Base-by-base conservation (phyloP, 75 land plant species). In the Cupressus sempervirens region DNA sequence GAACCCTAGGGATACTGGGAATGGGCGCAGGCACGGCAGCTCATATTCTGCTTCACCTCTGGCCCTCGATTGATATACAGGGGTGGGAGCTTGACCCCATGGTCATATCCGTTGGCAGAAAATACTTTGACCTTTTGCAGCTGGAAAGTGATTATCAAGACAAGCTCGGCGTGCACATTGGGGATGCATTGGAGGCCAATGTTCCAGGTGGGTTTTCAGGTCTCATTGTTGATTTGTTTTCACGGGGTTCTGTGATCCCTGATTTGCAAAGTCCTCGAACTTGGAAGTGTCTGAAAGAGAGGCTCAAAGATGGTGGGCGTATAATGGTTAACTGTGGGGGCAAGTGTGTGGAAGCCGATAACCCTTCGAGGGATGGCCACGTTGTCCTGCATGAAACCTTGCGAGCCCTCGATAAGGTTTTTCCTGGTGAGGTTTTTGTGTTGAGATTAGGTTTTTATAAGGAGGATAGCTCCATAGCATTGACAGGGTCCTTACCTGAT, bases 281-380 rank as follows among this genome's bases (percentile, higher is more conserved):
- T 1, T 96, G 98, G 98, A 83, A 83, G 89, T 84, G 30, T 81
- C 48, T 96, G 86, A 90, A 73, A 82, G 72, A 81, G 85, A 87
- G 87, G 56, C 85, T 96, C 85, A 89, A 87, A 86, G 86, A 83
- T 46, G 97, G 92, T 45, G 98, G 97, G 84, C 91, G 95, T 73
- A 87, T 96, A 3, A 96, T 96, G 98, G 95, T 96, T 74, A 96
- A 96, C 84, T 95, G 96, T 43, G 98, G 98, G 46, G 98, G 98
- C 26, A 91, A 89, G 15, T 93, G 98, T 83, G 98, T 96, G 82
- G 98, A 95, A 87, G 89, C 97, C 0, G 98, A 95, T 82, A 94
- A 88, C 41, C 70, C 86, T 36, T 18, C 84, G 43, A 95, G 87
- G 74, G 96, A 95, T 82, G 97, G 97, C 26, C 86, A 87, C 46